phyloP scores from a whole-genome alignment of 2,329 filamentous ascomycete species.

The Neonectria faginata region DNA sequence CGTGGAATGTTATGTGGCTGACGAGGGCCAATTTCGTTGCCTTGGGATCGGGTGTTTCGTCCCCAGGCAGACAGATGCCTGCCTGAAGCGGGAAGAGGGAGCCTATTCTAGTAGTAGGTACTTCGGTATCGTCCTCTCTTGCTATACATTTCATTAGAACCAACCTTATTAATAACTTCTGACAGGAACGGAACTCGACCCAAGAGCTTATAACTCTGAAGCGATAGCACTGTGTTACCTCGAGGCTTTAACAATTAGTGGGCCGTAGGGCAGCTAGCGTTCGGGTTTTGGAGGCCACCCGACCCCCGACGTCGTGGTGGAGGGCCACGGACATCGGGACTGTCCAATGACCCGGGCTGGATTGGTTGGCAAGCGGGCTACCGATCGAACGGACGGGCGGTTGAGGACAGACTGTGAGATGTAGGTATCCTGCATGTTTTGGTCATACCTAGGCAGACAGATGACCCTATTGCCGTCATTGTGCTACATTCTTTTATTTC shows the following conservation, averaged over 20 bases:
- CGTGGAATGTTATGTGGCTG: constrained; percentile 2
- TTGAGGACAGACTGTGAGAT: too few relatives aligned
- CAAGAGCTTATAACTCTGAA: too few relatives aligned
- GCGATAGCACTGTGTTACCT: too few relatives aligned
- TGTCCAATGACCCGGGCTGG: constrained; percentile 17
- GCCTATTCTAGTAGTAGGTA: background rate
- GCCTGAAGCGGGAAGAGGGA: background rate
- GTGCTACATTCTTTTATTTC: too few relatives aligned
- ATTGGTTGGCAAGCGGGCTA: constrained; percentile 24
- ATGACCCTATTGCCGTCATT: background rate
- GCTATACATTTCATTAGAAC: background rate
- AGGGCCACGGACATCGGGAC: constrained; percentile 1
- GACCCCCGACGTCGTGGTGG: constrained; percentile 34
- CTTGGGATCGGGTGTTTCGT: constrained; percentile 6
- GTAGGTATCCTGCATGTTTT: background rate
- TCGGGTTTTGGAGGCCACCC: constrained; percentile 34
- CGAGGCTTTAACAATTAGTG: background rate
- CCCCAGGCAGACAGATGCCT: constrained; percentile 6
- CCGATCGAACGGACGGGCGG: too few relatives aligned
- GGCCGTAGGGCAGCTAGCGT: background rate
- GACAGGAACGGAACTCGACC: background rate
- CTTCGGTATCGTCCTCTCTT: background rate
- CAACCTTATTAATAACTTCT: background rate
- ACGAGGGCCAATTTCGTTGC: constrained; percentile 21
- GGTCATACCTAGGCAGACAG: background rate